Evolutionary conservation across 169 alveolate species (phyloP), one percentile per base, ranked within the genome.

Genomic region (Miamiensis avidus): DNA sequence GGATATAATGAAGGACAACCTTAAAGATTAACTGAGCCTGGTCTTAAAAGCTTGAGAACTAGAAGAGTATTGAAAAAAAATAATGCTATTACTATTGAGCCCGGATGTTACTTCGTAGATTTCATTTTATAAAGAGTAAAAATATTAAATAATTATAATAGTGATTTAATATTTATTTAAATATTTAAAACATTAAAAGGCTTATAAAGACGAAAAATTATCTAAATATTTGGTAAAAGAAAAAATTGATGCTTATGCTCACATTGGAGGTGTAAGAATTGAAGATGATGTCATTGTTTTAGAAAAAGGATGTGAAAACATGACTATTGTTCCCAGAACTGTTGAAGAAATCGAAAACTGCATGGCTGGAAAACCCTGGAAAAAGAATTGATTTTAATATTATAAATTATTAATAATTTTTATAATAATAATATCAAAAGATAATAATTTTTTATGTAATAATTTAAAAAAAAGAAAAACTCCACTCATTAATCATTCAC

Each of bases 261-360:
- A 82, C 74, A 91, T 96, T 31, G 98, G 97, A 11, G 99, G 99
- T 33, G 97, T 97, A 65, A 92, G 99, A 85, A 89, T 97, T 25
- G 99, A 97, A 93, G 98, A 96, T 92, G 97, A 90, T 78, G 96
- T 97, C 69, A 76, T 90, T n/a, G 84, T 96, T 11, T 93, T 96
- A 4, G 95, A 78, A 4, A 89, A 89, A 75, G 98, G 98, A 34
- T 82, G 92, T 81, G 94, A 79, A 75, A 89, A 90, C 78, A 85
- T 97, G 65, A 94, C 95, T 34, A 89, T 82, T 26, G 90, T 95
- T 28, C 98, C 98, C 26, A 95, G 97, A 90, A 90, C 96, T 27
- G 87, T 88, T n/a, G 96, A 81, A 27, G 94, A 94, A 75, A 93
- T 94, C 64, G 97, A 94, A 89, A 92, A 69, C 26, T 65, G 76